Base-by-base conservation (phyloP, 2,329 filamentous ascomycete genomes). In the Neonectria punicea region DNA sequence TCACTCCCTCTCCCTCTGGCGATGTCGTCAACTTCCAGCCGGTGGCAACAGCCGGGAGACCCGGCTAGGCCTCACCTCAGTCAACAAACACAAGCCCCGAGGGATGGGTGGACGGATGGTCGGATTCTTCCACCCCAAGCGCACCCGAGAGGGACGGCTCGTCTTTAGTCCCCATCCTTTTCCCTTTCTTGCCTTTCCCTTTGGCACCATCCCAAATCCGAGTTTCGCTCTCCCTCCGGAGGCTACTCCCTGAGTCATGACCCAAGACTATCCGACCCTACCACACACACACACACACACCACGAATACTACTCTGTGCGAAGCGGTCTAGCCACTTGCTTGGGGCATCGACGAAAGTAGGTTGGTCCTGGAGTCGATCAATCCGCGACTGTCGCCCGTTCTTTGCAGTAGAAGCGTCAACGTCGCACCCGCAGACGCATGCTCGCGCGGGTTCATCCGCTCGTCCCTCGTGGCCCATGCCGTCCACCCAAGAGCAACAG, bases 131-230 rank as follows among this genome's bases (percentile, higher is more conserved):
- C 39, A 18, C 34, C 49, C 49, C 49, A 34, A 36, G 30, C 30
- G 49, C 47, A 50, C 30, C 49, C 46, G n/a, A 65, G 53, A 62
- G 58, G 58, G 53, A 62, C 63, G 58, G 53, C 63, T 61, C 58
- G 58, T 36, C 20, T 41, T 39, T 47, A 39, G 36, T n/a, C 36
- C 36, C 34, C 49, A 9, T 14, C 20, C 53, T 16, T 39, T 55
- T n/a, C 11, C 53, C 44, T 30, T 51, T 50, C 20, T 22, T 8
- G 16, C 34, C 44, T 41, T 22, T 30, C 16, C 30, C 18, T 32
- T 20, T 51, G 20, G 8, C 25, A 18, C 47, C 47, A 51, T 34
- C 28, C 28, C 30, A 13, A 13, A 13, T 51, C 49, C n/a, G 28
- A 50, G 47, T 50, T 50, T 50, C 28, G 49, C 49, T 51, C 49